phyloP scores from a whole-genome alignment of 176 grass and related monocot species.

The Puya raimondii region DNA sequence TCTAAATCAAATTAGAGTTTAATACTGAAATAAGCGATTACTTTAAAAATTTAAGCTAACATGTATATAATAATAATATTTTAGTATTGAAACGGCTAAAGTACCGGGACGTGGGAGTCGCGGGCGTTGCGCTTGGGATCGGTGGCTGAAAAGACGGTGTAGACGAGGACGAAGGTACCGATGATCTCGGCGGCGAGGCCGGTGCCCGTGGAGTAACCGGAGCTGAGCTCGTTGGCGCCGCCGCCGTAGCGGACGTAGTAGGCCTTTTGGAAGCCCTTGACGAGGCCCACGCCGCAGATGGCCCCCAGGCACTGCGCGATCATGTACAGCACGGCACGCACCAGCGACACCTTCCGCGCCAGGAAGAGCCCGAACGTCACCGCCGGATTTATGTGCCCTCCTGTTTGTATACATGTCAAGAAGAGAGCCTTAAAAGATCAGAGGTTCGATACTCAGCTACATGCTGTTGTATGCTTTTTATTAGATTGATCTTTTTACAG shows the following conservation, averaged over 20 bases:
- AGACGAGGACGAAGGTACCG: conserved; percentile 41
- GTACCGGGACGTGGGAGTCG: conserved; percentile 39
- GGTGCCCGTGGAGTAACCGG: conserved; percentile 23
- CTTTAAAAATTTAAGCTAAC: no score
- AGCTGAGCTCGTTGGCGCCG: conserved; percentile 17
- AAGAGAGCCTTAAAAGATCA: no score
- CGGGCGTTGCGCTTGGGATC: conserved; percentile 38
- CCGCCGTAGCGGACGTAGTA: conserved; percentile 19
- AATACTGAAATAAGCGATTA: no score
- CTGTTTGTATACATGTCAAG: conserved; percentile 2
- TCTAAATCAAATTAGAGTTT: no score
- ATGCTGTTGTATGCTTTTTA: no score
- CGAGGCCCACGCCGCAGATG: conserved; percentile 37
- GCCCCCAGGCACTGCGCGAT: conserved; percentile 18
- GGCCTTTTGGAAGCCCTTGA: conserved; percentile 24
- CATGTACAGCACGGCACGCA: conserved; percentile 23
- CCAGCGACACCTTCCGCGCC: conserved; percentile 34
- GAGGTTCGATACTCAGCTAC: no score
- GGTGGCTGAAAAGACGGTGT: conserved; percentile 49
- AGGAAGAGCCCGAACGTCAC: conserved; percentile 21
- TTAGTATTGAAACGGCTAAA: no score
- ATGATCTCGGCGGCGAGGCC: conserved; percentile 31
- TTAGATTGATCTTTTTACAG: no score
- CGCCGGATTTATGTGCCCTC: conserved; percentile 34
- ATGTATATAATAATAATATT: no score